phyloP scores from a whole-genome alignment of 2,329 filamentous ascomycete species.

The Venturiaceae sp. region DNA sequence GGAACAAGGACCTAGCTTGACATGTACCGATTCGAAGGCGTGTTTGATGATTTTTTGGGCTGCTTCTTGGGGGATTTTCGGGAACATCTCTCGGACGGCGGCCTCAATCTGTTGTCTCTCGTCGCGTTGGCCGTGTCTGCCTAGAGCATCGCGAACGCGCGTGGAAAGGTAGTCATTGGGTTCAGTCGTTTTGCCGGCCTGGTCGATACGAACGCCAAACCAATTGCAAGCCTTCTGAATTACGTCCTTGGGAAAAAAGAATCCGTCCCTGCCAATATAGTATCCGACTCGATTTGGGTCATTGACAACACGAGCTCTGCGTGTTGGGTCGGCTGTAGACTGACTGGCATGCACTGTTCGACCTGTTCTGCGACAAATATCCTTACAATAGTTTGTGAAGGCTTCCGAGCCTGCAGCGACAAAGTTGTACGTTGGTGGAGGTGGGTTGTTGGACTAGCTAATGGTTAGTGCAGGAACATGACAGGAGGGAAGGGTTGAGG shows the following conservation, averaged over 20 bases:
- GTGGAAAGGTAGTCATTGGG: conserved; percentile 21
- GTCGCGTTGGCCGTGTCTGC: not conserved
- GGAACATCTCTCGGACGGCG: conserved; percentile 34
- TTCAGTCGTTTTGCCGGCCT: conserved; percentile 12
- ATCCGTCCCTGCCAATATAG: conserved; percentile 52
- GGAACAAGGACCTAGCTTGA: not conserved
- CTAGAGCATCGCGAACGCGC: conserved; percentile 1
- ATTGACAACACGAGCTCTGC: conserved; percentile 10
- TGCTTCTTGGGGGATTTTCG: conserved; percentile 50
- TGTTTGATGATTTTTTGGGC: conserved; percentile 48
- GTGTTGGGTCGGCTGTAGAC: conserved; percentile 32
- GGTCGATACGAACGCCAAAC: not conserved
- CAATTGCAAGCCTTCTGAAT: conserved; percentile 43
- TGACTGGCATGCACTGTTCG: conserved; percentile 49
- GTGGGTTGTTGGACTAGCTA: not conserved
- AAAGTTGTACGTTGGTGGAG: conserved; percentile 35
- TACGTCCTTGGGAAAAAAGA: conserved; percentile 52
- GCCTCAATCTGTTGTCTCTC: not conserved
- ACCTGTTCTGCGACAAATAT: conserved; percentile 45
- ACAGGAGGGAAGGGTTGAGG: not conserved
- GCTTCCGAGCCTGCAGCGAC: conserved; percentile 50
- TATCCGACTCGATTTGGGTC: conserved; percentile 45
- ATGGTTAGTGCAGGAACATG: not conserved
- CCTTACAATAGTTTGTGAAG: conserved; percentile 47
- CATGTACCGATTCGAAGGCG: conserved; percentile 47